phyloP scores from a whole-genome alignment of 2,329 filamentous ascomycete species.

The Ceratocystis harringtonii region DNA sequence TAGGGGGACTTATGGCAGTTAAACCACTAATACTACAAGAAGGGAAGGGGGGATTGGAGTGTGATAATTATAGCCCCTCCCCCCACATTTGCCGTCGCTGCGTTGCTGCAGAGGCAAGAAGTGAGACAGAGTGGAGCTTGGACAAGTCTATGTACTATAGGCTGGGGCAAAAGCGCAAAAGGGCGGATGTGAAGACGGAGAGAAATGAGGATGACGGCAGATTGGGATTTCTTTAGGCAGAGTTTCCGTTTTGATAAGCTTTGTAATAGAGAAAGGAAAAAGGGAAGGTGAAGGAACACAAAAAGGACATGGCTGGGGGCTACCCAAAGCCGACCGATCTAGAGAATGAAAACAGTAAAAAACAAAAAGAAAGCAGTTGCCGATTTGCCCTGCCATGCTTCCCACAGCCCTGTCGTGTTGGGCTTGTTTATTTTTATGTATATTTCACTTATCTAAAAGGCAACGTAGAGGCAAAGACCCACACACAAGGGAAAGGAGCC shows the following conservation, averaged over 20 bases:
- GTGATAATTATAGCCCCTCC: not conserved
- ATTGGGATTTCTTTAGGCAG: not conserved
- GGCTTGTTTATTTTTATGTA: too few relatives aligned
- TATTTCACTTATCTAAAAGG: not conserved
- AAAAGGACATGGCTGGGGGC: not conserved
- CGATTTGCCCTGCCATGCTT: too few relatives aligned
- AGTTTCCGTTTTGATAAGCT: not conserved
- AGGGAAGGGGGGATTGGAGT: not conserved
- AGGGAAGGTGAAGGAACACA: too few relatives aligned
- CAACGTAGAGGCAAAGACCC: not conserved
- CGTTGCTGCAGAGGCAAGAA: not conserved
- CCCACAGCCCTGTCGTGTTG: too few relatives aligned
- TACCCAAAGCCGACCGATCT: not conserved
- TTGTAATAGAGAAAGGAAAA: not conserved
- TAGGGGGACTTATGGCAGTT: too few relatives aligned
- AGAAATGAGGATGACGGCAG: not conserved
- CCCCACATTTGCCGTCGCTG: not conserved
- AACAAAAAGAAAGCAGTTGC: not conserved
- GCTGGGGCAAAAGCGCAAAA: not conserved
- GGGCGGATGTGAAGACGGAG: too few relatives aligned
- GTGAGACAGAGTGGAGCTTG: conserved; percentile 1
- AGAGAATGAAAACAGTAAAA: not conserved
- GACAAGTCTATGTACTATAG: not conserved
- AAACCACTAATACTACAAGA: too few relatives aligned
- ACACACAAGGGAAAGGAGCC: too few relatives aligned